These are phyloP conservation scores for Poteriospumella lacustris DNA, from an alignment of 108 stramenopile species.

Conservation along the genomic window DNA sequence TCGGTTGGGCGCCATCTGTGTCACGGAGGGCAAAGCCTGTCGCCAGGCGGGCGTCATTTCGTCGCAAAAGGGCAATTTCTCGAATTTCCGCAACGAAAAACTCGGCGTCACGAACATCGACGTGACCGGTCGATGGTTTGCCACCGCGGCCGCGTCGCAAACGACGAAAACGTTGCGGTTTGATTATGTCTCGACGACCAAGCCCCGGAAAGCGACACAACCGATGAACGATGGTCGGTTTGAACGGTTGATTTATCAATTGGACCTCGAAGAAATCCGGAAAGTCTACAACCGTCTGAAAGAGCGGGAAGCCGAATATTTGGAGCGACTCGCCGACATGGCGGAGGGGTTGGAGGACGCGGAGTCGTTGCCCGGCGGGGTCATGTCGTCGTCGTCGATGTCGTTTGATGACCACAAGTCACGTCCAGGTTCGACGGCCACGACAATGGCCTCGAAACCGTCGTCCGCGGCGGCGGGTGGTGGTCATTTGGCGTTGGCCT, in stretches of 20 bases:
- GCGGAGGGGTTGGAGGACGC: no score
- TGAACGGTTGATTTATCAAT: neutral
- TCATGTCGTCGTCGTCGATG: no score
- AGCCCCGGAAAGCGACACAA: neutral
- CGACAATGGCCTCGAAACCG: no score
- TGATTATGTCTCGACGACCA: constrained; percentile 20
- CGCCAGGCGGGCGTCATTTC: neutral
- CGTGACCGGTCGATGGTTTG: constrained; percentile 14
- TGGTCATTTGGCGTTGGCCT: no score
- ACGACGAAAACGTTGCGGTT: neutral
- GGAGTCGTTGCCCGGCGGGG: no score
- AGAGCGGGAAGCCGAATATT: neutral
- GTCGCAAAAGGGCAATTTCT: constrained; percentile 3
- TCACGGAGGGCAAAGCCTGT: neutral
- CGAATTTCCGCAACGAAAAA: constrained; percentile 23
- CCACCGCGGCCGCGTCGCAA: neutral
- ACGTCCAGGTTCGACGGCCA: no score
- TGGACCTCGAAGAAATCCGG: constrained; percentile 6
- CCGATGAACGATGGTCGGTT: neutral
- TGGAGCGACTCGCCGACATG: no score
- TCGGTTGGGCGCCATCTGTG: constrained; percentile 12
- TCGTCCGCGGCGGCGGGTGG: no score
- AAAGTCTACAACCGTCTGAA: neutral
- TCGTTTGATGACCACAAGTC: no score
- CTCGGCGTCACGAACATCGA: neutral